Evolutionary conservation across 2,329 filamentous ascomycete genomes (phyloP).

Genomic region (Xenoacremonium recifei): DNA sequence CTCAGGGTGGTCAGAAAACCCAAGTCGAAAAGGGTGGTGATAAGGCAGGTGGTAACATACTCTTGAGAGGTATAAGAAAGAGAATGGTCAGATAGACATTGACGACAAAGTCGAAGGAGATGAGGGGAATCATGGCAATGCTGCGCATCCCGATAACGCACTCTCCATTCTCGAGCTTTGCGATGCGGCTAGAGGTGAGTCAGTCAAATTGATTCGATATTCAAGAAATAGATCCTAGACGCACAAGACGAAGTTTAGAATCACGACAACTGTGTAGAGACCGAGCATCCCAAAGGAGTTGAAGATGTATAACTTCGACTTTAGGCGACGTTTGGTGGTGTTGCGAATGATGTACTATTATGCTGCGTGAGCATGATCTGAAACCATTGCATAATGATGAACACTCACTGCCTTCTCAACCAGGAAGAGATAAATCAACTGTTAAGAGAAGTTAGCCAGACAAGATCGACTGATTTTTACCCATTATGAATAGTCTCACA

Average conservation of each 20-base stretch:
- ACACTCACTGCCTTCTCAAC: slow-evolving; percentile 59
- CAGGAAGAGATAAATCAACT: slow-evolving; percentile 63
- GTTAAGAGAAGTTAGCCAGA: neutral
- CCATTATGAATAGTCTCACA: slow-evolving; percentile 4
- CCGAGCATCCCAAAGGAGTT: slow-evolving; percentile 58
- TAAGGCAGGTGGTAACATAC: slow-evolving; percentile 33
- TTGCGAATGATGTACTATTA: slow-evolving; percentile 61
- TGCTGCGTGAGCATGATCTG: too few relatives aligned
- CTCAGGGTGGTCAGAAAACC: neutral
- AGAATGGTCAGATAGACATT: slow-evolving; percentile 63
- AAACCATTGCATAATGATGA: neutral
- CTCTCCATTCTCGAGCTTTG: slow-evolving; percentile 50
- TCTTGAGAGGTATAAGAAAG: slow-evolving; percentile 60
- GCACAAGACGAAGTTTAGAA: slow-evolving; percentile 61
- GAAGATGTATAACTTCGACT: slow-evolving; percentile 58
- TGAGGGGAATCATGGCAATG: slow-evolving; percentile 58
- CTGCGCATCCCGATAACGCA: slow-evolving; percentile 63
- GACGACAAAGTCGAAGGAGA: slow-evolving; percentile 58
- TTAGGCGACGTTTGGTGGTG: slow-evolving; percentile 47
- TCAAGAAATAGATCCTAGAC: slow-evolving; percentile 19
- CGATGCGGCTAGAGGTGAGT: slow-evolving; percentile 48
- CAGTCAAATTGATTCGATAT: neutral
- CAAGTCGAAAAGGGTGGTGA: neutral
- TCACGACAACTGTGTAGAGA: slow-evolving; percentile 45
- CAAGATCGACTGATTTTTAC: neutral